Evolutionary conservation across 1,284 basidiomycete species (phyloP), one percentile per base, ranked within the genome.

Genomic region (Leucocoprinus gongylophorus): DNA sequence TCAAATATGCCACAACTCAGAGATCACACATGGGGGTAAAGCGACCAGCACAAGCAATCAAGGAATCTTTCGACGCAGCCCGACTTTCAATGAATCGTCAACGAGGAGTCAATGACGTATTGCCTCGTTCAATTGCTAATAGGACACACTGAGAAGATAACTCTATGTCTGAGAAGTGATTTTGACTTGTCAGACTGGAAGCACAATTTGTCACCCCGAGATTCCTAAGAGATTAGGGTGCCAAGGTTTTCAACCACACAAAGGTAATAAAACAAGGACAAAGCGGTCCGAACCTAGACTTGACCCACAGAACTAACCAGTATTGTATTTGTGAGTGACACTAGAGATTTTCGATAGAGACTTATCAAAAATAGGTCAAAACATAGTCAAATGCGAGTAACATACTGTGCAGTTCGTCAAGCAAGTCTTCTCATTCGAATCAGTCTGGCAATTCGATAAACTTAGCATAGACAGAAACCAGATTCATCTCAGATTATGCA

Each of bases 1-100:
- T 62, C 63, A 64, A 62, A 61, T 57, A 63, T 61, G 60, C 58
- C 61, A 62, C 58, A 62, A 61, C 57, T 56, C 52, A 53, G 57
- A 54, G 54, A 57, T 58, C 54, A 58, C 57, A 56, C 33, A 49
- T 50, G 46, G 45, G 40, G 48, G 42, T 48, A 50, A 50, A 29
- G 50, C 50, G 50, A 52, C 21, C 39, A 39, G 29, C 21, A 13
- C 17, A 26, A 18, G 50, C n/a, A 26, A 26, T 26, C 23, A 26
- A 26, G 23, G 23, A 26, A 40, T 29, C 35, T 29, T n/a, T 45
- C 44, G 29, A 45, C 35, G 30, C 42, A 18, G 30, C 17, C 37
- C 29, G 50, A 29, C 39, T 29, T 52, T 28, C 30, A 42, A 41
- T 46, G 18, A 23, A 52, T 37, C 37, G 46, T 28, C 18, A 35